phyloP scores from a whole-genome alignment of 768 basidiomycete species.

The Amanita exitialis region DNA sequence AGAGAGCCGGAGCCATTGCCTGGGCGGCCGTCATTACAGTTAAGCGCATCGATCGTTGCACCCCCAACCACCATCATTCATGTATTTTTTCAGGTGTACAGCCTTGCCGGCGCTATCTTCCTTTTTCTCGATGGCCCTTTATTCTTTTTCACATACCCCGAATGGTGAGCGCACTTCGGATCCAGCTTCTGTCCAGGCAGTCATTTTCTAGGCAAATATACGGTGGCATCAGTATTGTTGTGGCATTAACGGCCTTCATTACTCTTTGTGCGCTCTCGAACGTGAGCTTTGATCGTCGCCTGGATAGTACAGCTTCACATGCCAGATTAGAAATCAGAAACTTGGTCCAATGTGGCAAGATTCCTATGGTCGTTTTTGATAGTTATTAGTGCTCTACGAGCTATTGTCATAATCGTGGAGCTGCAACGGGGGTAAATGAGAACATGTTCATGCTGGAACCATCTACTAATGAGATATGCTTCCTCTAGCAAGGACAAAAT shows the following conservation, averaged over 20 bases:
- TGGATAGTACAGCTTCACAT: constrained; percentile 7
- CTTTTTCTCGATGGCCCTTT: constrained; percentile 52
- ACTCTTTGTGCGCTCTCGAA: constrained; percentile 53
- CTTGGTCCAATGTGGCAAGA: constrained; percentile 53
- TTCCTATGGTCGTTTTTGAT: constrained; percentile 68
- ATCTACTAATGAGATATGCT: constrained; percentile 2
- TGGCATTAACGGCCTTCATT: constrained; percentile 41
- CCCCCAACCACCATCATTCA: constrained; percentile 4
- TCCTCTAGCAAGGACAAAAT: constrained; percentile 51
- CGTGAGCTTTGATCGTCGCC: constrained; percentile 28
- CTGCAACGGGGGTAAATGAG: constrained; percentile 49
- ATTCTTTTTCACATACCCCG: constrained; percentile 53
- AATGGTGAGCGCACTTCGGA: constrained; percentile 38
- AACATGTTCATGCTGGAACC: constrained; percentile 5
- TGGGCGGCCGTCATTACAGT: constrained; percentile 59
- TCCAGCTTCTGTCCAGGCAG: background rate
- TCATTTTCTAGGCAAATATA: constrained; percentile 21
- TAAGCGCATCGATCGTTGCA: constrained; percentile 15
- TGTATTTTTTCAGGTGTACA: constrained; percentile 40
- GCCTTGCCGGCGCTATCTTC: constrained; percentile 54
- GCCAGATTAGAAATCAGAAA: constrained; percentile 50
- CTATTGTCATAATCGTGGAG: constrained; percentile 65
- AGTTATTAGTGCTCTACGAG: constrained; percentile 51
- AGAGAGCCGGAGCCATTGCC: constrained; percentile 66
- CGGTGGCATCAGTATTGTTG: constrained; percentile 50